Evolutionary conservation across 495 filamentous ascomycete genomes (phyloP).

Genomic region (Hypoxylon lienhwacheense): DNA sequence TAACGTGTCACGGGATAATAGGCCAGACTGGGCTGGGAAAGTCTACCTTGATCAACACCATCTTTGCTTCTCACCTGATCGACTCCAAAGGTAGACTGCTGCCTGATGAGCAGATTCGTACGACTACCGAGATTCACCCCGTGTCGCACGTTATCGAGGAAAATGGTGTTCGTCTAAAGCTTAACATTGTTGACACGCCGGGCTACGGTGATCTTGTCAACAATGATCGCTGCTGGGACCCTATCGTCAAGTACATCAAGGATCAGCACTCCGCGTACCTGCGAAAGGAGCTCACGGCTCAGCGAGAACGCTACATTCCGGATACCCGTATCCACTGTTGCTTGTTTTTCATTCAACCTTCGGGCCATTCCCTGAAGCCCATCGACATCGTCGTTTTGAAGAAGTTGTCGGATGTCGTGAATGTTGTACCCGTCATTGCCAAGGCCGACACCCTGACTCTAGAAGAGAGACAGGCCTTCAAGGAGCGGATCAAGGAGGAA

Average conservation of each 20-base stretch:
- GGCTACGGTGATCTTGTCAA: conserved; percentile 99
- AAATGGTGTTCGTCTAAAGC: conserved; percentile 94
- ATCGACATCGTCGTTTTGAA: conserved; percentile 99
- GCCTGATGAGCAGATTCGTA: conserved; percentile 88
- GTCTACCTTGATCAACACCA: conserved; percentile 99
- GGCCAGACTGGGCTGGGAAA: conserved; percentile 99
- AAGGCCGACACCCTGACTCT: conserved; percentile 96
- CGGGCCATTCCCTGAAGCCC: conserved; percentile 94
- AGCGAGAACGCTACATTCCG: conserved; percentile 98
- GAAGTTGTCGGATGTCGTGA: conserved; percentile 98
- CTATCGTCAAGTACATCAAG: conserved; percentile 99
- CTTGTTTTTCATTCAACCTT: conserved; percentile 99
- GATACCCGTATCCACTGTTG: conserved; percentile 99
- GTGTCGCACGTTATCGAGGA: conserved; percentile 99
- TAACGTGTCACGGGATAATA: conserved; percentile 53
- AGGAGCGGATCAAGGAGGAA: conserved; percentile 99
- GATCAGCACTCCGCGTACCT: conserved; percentile 99
- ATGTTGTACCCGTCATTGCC: conserved; percentile 97
- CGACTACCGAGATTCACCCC: conserved; percentile 96
- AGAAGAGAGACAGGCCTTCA: conserved; percentile 94
- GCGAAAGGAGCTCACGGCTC: conserved; percentile 98
- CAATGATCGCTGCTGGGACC: conserved; percentile 99
- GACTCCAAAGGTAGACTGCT: conserved; percentile 94
- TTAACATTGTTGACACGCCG: conserved; percentile 97
- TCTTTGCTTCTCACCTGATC: conserved; percentile 99